Conservation (phyloP, 2,329 filamentous ascomycete species). For the Cladosporium sphaerospermum region DNA sequence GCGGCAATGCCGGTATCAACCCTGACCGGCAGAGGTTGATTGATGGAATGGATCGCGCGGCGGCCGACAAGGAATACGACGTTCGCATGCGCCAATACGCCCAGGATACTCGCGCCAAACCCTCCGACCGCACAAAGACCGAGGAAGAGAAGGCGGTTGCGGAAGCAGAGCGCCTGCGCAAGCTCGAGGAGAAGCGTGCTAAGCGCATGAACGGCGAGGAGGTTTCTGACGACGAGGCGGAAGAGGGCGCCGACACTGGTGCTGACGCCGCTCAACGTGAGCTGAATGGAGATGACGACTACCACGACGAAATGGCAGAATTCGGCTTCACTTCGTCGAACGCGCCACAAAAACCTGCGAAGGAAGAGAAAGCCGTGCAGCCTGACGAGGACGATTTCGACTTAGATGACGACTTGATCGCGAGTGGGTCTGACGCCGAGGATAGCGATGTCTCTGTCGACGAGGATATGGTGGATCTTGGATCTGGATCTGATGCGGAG, state of each 20-base stretch:
- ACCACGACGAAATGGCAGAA: slow-evolving; percentile 51
- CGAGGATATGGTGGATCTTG: neutral
- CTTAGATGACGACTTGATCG: slow-evolving; percentile 81
- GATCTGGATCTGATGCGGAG: slow-evolving; percentile 13
- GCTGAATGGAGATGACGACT: slow-evolving; percentile 31
- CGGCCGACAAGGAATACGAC: slow-evolving; percentile 84
- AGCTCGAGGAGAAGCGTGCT: slow-evolving; percentile 75
- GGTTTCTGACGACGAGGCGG: slow-evolving; percentile 57
- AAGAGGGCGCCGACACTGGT: slow-evolving; percentile 25
- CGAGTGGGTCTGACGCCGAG: slow-evolving; percentile 58
- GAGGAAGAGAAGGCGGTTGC: slow-evolving; percentile 77
- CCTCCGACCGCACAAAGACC: slow-evolving; percentile 83
- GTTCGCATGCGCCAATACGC: slow-evolving; percentile 73
- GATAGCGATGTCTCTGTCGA: neutral
- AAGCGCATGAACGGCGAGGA: slow-evolving; percentile 82
- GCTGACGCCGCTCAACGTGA: slow-evolving; percentile 21
- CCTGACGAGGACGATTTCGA: slow-evolving; percentile 94
- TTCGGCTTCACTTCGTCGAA: slow-evolving; percentile 60
- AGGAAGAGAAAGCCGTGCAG: slow-evolving; percentile 53
- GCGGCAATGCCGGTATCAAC: slow-evolving; percentile 44
- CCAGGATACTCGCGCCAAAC: slow-evolving; percentile 76
- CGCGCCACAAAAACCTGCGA: slow-evolving; percentile 27
- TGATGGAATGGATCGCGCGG: slow-evolving; percentile 55
- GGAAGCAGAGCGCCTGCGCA: slow-evolving; percentile 67
- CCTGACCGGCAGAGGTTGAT: slow-evolving; percentile 58